These are phyloP conservation scores for Backusella tuberculispora DNA, from an alignment of 192 early-diverging fungal species.

Conservation along the genomic window DNA sequence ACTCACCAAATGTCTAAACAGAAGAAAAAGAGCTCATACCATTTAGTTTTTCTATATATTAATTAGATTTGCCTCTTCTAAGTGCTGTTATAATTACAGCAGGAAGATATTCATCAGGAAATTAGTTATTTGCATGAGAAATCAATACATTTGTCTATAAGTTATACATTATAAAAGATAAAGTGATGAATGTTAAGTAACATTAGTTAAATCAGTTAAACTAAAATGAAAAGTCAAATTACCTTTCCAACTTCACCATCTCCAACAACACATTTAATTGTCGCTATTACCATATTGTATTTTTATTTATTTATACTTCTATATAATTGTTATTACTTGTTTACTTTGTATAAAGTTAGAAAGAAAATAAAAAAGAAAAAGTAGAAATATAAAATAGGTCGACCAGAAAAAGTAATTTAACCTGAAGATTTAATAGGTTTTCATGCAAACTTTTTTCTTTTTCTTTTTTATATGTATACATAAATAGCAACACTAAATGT, in stretches of 20 bases:
- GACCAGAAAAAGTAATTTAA: too few relatives aligned
- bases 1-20: slow-evolving; percentile 87
- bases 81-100: slow-evolving; percentile 63
- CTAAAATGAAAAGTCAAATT: slow-evolving; percentile 18
- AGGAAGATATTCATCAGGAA: slow-evolving; percentile 93
- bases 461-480: too few relatives aligned
- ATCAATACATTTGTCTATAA: slow-evolving; percentile 87
- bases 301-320: too few relatives aligned
- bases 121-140: slow-evolving; percentile 94
- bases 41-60: neutral
- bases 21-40: neutral
- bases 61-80: neutral
- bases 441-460: too few relatives aligned
- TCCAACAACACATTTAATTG: slow-evolving; percentile 80
- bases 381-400: too few relatives aligned
- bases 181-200: too few relatives aligned
- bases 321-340: neutral
- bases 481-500: too few relatives aligned
- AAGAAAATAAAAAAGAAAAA: too few relatives aligned
- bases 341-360: neutral
- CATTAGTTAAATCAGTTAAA: neutral
- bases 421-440: too few relatives aligned
- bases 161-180: too few relatives aligned
- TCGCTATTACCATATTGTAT: slow-evolving; percentile 58
- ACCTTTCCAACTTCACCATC: slow-evolving; percentile 78